Base-by-base conservation (phyloP, 2,329 filamentous ascomycete genomes). In the Ceratocystis alfenasii region DNA sequence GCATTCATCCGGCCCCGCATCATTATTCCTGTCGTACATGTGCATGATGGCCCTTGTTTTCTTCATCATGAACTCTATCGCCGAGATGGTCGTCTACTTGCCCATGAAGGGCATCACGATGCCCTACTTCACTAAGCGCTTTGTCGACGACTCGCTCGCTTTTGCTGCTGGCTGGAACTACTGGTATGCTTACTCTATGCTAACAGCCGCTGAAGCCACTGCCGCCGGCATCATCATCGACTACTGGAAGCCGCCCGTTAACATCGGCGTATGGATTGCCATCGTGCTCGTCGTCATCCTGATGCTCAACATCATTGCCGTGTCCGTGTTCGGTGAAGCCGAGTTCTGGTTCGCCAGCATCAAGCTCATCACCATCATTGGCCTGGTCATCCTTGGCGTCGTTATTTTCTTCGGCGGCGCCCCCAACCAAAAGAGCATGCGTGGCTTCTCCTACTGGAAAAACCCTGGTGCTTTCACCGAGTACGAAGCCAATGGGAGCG, bases 1-100 rank as follows among this genome's bases (percentile, higher is more conserved):
- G 64, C 76, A 79, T 44, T 74, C 76, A 8, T 79, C 80, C 33
- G 85, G 85, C 1, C 85, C 85, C 2, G 87, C 85, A 4, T 85
- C 87, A 0, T 75, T 90, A 17, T 81, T 90, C 72, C 85, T 91
- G 74, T 85, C 83, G 28, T 91, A 89, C 73, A 70, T 82, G 5
- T 77, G 76, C 69, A 81, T 82, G 80, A 81, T 81, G 76, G 30
- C 75, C 2, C 71, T 83, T 8, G 80, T 83, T 30, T 83, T 78
- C 77, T 74, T 77, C 65, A 74, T 83, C 65, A 82, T 83, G 80
- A 82, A 82, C 72, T 71, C 75, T 67, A 74, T 83, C 7, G 81
- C 77, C 7, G 81, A 84, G 71, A 83, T 84, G 77, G 77, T 78
- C 1, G 79, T 78, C 1, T 82, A 79, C 63, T 76, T 84, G 0